These are phyloP conservation scores for Termitomyces sp. DNA, from an alignment of 768 basidiomycete genomes.

Conservation along the genomic window DNA sequence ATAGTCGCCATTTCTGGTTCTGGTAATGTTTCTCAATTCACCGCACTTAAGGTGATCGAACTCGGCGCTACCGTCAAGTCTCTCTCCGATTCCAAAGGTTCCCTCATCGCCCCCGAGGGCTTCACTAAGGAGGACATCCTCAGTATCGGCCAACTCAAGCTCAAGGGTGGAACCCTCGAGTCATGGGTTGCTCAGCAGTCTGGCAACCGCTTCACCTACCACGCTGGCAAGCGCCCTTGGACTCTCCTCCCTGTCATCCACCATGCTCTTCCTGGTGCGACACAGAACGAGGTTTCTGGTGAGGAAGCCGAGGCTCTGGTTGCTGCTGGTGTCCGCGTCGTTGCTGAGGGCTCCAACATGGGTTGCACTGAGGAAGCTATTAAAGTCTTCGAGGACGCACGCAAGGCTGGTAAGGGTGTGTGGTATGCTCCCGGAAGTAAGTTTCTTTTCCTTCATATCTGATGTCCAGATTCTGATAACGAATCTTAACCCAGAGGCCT, in stretches of 20 bases:
- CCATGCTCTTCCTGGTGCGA: conserved; percentile 68
- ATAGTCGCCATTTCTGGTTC: conserved; percentile 60
- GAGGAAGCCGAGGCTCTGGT: conserved; percentile 70
- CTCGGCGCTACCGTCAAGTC: conserved; percentile 70
- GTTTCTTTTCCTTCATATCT: conserved; percentile 13
- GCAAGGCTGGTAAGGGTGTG: conserved; percentile 45
- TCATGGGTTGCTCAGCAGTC: conserved; percentile 24
- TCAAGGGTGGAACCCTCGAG: conserved; percentile 48
- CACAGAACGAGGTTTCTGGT: conserved; percentile 66
- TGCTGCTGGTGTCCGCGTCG: conserved; percentile 64
- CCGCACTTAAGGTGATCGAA: conserved; percentile 74
- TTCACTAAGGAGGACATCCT: conserved; percentile 56
- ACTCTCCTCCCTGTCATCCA: conserved; percentile 58
- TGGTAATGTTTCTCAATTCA: conserved; percentile 75
- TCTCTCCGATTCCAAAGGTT: conserved; percentile 73
- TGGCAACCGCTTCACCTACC: conserved; percentile 42
- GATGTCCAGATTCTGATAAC: neutral
- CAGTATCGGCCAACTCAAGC: conserved; percentile 50
- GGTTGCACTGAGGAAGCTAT: conserved; percentile 73
- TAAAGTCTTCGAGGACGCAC: conserved; percentile 63
- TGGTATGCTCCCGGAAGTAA: conserved; percentile 77
- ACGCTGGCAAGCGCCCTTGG: conserved; percentile 65
- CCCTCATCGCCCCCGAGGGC: conserved; percentile 55
- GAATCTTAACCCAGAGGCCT: conserved; percentile 32
- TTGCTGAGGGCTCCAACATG: conserved; percentile 80